A percentile compares a stretch with the other conserved stretches of the same genome.
Evolutionary conservation across 2,329 filamentous ascomycete species (phyloP).

Genomic region (Coniochaeta prunicola): DNA sequence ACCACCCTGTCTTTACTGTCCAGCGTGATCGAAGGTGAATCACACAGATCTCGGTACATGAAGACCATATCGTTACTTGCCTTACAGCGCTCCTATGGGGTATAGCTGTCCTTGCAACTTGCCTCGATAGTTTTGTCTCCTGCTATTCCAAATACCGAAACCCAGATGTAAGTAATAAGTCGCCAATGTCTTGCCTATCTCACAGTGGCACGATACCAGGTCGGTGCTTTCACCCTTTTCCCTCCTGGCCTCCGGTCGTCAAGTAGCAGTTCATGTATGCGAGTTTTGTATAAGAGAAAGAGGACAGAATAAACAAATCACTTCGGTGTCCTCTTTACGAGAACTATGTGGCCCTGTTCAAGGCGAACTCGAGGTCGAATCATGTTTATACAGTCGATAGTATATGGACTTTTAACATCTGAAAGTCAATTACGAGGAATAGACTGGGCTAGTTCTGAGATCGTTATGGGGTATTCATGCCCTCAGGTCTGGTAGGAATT

Average conservation of each 20-base stretch:
- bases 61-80: neutral
- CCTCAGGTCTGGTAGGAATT: neutral
- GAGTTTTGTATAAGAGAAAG: neutral
- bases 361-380: neutral
- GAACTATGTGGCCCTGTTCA: neutral
- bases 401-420: neutral
- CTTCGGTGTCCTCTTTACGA: neutral
- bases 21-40: neutral
- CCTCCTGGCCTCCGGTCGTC: neutral
- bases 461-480: neutral
- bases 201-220: neutral
- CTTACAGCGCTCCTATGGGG: neutral
- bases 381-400: neutral
- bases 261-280: neutral
- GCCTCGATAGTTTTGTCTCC: neutral
- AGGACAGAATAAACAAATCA: neutral
- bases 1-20: neutral
- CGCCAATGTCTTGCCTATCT: neutral
- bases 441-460: neutral
- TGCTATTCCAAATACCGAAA: neutral
- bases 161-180: neutral
- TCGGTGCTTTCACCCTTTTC: neutral
- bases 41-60: neutral
- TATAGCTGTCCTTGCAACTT: neutral
- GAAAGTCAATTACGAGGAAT: neutral